A percentile compares a stretch with the other conserved stretches of the same genome.
Evolutionary conservation across 2,329 filamentous ascomycete species (phyloP).

Genomic region (Dothistroma pini): DNA sequence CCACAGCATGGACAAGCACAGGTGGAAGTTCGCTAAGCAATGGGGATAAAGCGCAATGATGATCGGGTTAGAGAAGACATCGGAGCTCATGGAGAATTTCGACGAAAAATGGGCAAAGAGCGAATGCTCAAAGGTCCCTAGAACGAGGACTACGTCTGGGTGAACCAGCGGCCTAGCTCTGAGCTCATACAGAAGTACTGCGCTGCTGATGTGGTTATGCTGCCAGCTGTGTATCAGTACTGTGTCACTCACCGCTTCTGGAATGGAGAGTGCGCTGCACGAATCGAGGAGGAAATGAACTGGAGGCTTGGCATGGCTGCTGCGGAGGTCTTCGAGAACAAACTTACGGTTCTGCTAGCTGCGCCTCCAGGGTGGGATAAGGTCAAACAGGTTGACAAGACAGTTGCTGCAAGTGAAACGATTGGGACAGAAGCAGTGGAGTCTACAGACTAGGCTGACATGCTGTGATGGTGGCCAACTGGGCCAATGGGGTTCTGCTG

Average conservation of each 20-base stretch:
- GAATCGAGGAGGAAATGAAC: background rate
- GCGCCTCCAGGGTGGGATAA: background rate
- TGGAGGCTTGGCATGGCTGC: background rate
- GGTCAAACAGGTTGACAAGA: background rate
- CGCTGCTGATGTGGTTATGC: background rate
- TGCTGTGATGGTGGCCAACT: no score
- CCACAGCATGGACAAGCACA: background rate
- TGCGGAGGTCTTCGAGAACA: background rate
- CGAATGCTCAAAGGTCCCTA: background rate
- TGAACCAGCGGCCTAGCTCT: background rate
- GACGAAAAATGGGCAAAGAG: background rate
- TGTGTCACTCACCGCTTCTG: background rate
- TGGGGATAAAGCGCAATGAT: background rate
- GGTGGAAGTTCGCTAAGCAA: background rate
- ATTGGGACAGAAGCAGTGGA: background rate
- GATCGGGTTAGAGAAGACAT: background rate
- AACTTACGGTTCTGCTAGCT: background rate
- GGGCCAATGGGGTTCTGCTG: no score
- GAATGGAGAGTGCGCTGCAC: background rate
- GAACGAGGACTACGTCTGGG: background rate
- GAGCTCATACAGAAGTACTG: background rate
- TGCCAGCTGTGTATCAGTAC: background rate
- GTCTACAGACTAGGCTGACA: background rate
- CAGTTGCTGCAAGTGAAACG: background rate
- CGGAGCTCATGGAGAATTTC: background rate